Conservation (phyloP, 345 rosid genomes). For the Eucalyptus decipiens region DNA sequence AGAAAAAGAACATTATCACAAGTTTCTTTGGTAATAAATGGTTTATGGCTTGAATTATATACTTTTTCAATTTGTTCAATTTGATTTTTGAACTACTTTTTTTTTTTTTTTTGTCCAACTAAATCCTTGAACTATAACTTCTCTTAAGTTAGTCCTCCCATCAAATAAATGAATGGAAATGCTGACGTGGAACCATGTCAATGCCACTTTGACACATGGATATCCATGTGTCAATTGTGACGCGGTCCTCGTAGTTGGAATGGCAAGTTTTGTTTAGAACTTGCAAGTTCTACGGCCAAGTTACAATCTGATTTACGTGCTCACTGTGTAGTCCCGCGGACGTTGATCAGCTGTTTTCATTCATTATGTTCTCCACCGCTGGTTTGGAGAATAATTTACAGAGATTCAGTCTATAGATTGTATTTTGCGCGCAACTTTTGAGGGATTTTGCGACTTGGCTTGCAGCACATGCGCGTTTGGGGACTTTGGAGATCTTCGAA, state of each 20-base stretch:
- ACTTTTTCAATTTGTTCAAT: too few species aligned
- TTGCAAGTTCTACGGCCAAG: background rate
- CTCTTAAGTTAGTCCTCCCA: background rate
- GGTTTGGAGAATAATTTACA: too few species aligned
- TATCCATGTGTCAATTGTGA: background rate
- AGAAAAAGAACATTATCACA: background rate
- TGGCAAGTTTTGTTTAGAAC: background rate
- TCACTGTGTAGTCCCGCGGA: background rate
- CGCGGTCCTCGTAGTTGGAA: background rate
- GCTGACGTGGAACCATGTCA: background rate
- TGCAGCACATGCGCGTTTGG: background rate
- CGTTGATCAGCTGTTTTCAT: background rate
- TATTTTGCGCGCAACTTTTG: background rate
- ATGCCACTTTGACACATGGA: background rate
- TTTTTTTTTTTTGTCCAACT: too few species aligned
- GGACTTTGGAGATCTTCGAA: too few species aligned
- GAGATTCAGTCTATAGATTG: background rate
- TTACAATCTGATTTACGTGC: background rate
- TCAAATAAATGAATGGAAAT: background rate
- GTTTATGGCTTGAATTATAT: background rate
- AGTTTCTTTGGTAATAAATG: background rate
- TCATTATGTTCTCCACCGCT: too few species aligned
- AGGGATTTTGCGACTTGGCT: background rate
- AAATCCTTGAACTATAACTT: background rate
- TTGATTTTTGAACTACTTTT: too few species aligned